Base-by-base conservation (phyloP, 2,329 filamentous ascomycete species). In the Trichoderma polysporum region DNA sequence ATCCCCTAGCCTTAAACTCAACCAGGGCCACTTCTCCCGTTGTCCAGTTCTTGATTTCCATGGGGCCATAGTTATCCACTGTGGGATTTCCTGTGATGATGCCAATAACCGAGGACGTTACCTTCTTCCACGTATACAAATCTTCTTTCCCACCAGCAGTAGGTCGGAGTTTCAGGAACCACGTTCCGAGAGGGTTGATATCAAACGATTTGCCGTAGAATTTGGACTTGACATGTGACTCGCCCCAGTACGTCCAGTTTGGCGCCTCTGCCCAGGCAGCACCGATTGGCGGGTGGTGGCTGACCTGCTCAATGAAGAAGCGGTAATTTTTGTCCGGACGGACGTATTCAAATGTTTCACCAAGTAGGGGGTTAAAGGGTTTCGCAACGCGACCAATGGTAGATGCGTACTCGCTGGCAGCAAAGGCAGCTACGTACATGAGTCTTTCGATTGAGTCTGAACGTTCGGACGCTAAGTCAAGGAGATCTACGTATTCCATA, bases 161-260 rank as follows among this genome's bases (percentile, higher is more conserved):
- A 0, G 94, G 93, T 1, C 93, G 90, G 31, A 99, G 83, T 74
- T 86, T 92, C 68, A 98, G 82, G 82, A 98, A 99, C 95, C 95
- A 99, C 8, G 95, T 99, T 37, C 95, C 95, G 10, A 98, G 86
- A 3, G 93, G 94, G 74, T 97, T 96, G 78, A 98, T 93, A 73
- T 99, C 95, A 76, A 99, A 98, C 0, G 94, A 97, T 76, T 94
- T 97, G 72, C 95, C 95, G 75, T 97, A 96, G 76, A 99, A 99
- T 78, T 97, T 97, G 49, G 94, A 97, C 79, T 92, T 94, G 68
- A 98, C 93, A 10, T 92, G 91, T 31, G 93, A 97, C 80, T 99
- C 95, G 69, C 95, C 95, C 83, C 91, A 98, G 82, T 99, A 99
- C 65, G 94, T 94, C 95, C 95, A 99, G 73, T 91, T 92, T 15